Evolutionary conservation across 2,329 filamentous ascomycete genomes (phyloP), one percentile per base, ranked within the genome.

Genomic region (Monilinia fructicola): DNA sequence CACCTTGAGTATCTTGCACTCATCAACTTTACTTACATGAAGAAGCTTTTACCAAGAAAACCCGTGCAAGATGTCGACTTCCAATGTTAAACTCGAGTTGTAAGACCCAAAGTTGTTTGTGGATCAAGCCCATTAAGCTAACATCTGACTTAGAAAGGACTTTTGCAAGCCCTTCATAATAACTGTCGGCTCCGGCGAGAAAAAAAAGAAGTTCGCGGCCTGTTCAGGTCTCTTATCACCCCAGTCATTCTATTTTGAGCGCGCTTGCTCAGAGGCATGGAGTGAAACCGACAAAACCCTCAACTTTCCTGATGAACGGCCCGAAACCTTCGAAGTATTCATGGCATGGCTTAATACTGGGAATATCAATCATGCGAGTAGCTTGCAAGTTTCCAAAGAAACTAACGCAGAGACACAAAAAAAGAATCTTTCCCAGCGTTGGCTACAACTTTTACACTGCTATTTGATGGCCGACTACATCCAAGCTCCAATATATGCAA

Each of bases 391-490:
- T 4, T 26, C 14, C 16, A n/a, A 50, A 26, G 7, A 5, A 4
- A 11, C 14, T 12, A 12, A 52, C 16, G 10, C 26, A 12, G 10
- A 52, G 4, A 52, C n/a, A 14, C 48, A 23, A 4, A 1, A 23
- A 26, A n/a, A 16, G 14, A 16, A 28, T 11, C 23, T 52, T 6
- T 52, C 48, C 23, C 11, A 26, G 12, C 48, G n/a, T 18, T 54
- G 53, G 53, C 18, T 11, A 21, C 53, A 54, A 21, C 31, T 54
- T 6, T 14, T 54, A 9, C 3, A 38, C 14, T 54, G 53, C n/a
- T 54, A 54, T 16, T 21, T 54, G 14, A 31, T 54, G 31, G 53
- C 53, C 26, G 53, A 54, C 21, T 54, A 54, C 10, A 31, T 54
- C 10, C 53, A 54, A 18, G 53, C 53, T 18, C 53, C 53, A 21